phyloP scores from a whole-genome alignment of 2,329 filamentous ascomycete species.

The Thielaviopsis punctulata region DNA sequence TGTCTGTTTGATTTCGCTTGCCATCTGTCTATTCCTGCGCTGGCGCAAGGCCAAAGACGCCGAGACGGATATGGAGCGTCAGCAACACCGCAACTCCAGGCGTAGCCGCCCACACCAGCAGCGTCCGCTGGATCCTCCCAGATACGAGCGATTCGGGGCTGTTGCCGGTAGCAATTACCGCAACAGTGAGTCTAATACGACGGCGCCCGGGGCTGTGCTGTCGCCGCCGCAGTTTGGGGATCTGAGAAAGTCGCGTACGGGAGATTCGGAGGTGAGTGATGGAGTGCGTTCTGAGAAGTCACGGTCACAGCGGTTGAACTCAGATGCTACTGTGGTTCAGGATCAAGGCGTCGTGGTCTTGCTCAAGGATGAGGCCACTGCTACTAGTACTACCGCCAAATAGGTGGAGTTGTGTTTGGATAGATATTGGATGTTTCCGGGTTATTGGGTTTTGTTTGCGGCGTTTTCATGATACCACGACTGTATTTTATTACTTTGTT shows the following conservation, averaged over 20 bases:
- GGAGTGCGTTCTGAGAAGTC: neutral
- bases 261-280: slow-evolving; percentile 2
- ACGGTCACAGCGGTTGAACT: neutral
- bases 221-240: neutral
- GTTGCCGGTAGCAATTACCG: neutral
- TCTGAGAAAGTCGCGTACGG: neutral
- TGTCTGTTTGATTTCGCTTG: slow-evolving; percentile 7
- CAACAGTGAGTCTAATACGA: neutral
- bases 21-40: slow-evolving; percentile 10
- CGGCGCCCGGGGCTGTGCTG: neutral
- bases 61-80: neutral
- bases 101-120: no score
- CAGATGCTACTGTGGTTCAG: neutral
- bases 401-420: neutral
- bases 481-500: neutral
- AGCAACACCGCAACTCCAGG: no score
- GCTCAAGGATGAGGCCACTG: neutral
- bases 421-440: neutral
- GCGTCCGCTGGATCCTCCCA: neutral
- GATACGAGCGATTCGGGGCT: neutral
- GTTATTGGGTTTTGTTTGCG: neutral
- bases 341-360: neutral
- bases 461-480: slow-evolving; percentile 9
- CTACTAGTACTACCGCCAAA: neutral
- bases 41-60: slow-evolving; percentile 8